Conservation (phyloP, 78 protist species). For the Bigelowiella natans region DNA sequence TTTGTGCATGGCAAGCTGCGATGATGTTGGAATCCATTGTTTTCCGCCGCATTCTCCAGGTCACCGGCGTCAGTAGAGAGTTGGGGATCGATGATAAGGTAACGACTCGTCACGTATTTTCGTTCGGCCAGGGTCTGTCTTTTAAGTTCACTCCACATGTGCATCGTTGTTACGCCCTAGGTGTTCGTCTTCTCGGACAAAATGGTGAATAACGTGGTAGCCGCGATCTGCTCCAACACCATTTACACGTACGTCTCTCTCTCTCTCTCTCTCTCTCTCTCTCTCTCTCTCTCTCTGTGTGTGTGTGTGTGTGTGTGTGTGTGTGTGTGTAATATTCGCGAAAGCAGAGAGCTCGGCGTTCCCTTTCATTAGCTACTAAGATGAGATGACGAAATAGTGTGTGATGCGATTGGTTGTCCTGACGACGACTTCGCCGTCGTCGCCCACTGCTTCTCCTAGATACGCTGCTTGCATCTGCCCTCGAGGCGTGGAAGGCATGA, state of each 20-base stretch:
- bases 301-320: background rate
- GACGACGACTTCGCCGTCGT: too few relatives aligned
- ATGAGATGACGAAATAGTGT: too few relatives aligned
- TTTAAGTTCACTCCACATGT: too few relatives aligned
- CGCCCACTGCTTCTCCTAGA: too few relatives aligned
- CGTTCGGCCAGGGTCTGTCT: too few relatives aligned
- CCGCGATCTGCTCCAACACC: background rate
- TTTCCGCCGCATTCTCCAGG: background rate
- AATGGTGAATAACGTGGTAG: background rate
- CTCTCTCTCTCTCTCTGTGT: background rate
- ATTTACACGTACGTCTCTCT: background rate
- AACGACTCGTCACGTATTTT: background rate
- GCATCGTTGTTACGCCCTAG: too few relatives aligned
- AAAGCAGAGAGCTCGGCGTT: too few relatives aligned
- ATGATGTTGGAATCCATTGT: too few relatives aligned
- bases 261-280: background rate
- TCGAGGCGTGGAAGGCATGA: background rate
- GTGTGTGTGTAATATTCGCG: background rate
- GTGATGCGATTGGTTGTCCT: too few relatives aligned
- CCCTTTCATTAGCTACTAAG: too few relatives aligned
- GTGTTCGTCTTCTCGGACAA: background rate
- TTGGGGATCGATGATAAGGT: background rate
- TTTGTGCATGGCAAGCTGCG: too few relatives aligned
- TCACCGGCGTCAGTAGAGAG: background rate
- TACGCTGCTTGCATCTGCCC: background rate